These are phyloP conservation scores for Clonostachys chloroleuca DNA, from an alignment of 2,329 filamentous ascomycete species.

Conservation along the genomic window DNA sequence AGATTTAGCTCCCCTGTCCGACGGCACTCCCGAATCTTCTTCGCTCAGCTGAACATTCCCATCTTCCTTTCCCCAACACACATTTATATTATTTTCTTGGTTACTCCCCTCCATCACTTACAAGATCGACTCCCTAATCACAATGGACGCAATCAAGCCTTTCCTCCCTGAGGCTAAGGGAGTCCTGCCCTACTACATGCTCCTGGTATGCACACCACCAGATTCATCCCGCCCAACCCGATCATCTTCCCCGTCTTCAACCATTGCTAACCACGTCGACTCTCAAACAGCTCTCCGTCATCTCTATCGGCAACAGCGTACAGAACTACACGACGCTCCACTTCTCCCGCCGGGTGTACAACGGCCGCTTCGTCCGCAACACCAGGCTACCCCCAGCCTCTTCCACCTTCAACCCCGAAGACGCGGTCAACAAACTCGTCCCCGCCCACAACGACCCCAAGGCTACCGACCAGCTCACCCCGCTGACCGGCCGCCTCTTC, in stretches of 20 bases:
- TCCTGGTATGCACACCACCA: constrained; percentile 37
- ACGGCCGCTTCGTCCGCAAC: constrained; percentile 55
- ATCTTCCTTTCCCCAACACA: no score
- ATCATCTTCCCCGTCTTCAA: background rate
- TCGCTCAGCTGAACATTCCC: no score
- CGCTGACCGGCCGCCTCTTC: constrained; percentile 74
- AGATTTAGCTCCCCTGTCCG: no score
- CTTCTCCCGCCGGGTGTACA: constrained; percentile 86
- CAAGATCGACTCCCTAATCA: background rate
- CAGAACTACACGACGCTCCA: constrained; percentile 78
- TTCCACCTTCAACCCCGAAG: constrained; percentile 41
- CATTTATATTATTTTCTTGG: no score
- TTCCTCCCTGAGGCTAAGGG: constrained; percentile 46
- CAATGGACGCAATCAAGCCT: constrained; percentile 39
- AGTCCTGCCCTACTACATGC: constrained; percentile 54
- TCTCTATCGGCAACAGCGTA: constrained; percentile 79
- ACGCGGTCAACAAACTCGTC: constrained; percentile 47
- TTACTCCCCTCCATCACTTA: background rate
- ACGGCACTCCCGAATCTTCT: no score
- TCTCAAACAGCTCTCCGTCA: constrained; percentile 64
- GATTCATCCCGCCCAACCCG: background rate
- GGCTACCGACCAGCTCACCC: constrained; percentile 60
- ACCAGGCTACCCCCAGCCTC: constrained; percentile 32
- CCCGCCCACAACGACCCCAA: constrained; percentile 30
- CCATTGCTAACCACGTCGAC: background rate